Evolutionary conservation across 345 rosid species (phyloP).

Genomic region (Populus deltoides): DNA sequence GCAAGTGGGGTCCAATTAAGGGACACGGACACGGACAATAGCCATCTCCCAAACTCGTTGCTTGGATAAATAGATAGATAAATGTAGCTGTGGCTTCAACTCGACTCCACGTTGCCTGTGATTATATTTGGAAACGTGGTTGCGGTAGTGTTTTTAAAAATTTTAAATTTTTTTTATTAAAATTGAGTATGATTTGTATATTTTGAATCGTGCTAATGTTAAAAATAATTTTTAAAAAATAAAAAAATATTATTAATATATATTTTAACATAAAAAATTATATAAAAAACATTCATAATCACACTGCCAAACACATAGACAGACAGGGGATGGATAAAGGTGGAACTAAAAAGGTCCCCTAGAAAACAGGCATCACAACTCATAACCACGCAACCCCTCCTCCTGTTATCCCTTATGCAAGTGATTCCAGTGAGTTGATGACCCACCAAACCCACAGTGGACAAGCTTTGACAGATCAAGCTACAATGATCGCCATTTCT

Average conservation of each 20-base stretch:
- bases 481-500: background rate
- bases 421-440: background rate
- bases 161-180: too few relatives aligned
- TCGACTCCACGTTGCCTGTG: slow-evolving; percentile 12
- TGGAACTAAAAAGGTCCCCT: background rate
- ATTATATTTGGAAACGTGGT: too few relatives aligned
- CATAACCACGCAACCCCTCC: background rate
- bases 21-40: background rate
- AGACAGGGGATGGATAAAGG: background rate
- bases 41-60: background rate
- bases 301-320: too few relatives aligned
- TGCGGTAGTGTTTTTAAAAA: too few relatives aligned
- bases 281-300: too few relatives aligned
- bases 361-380: slow-evolving; percentile 9
- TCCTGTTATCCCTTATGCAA: background rate
- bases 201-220: too few relatives aligned
- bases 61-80: background rate
- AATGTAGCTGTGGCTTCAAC: slow-evolving; percentile 21
- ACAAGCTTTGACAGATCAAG: background rate
- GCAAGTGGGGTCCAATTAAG: background rate
- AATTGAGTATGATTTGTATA: too few relatives aligned
- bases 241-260: too few relatives aligned
- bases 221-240: too few relatives aligned
- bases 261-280: too few relatives aligned
- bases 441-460: background rate